Evolutionary conservation across 768 basidiomycete genomes (phyloP).

Genomic region (Crepidotus variabilis): DNA sequence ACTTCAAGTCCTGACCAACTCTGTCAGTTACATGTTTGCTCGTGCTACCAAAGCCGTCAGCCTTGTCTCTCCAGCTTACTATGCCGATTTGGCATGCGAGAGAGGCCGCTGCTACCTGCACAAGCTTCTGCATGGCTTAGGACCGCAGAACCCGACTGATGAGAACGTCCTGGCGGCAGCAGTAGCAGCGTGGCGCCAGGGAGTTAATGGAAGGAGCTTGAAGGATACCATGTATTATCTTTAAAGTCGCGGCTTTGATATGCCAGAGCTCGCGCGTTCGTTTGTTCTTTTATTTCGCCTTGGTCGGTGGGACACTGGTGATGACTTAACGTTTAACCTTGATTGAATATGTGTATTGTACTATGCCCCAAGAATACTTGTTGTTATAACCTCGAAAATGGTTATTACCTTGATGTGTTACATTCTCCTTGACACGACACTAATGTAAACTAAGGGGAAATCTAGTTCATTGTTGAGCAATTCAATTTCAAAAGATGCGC

Average conservation of each 20-base stretch:
- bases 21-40: slow-evolving; percentile 75
- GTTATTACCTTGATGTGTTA: no score
- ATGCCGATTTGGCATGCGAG: slow-evolving; percentile 68
- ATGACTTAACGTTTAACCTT: no score
- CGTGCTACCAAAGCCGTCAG: slow-evolving; percentile 87
- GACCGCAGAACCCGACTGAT: slow-evolving; percentile 36
- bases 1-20: slow-evolving; percentile 68
- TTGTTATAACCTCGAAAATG: no score
- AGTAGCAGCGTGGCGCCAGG: slow-evolving; percentile 46
- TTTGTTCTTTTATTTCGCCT: no score
- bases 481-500: no score
- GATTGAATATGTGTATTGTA: no score
- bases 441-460: no score
- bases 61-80: slow-evolving; percentile 77
- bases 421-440: no score
- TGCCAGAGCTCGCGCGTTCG: no score
- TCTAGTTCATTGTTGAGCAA: no score
- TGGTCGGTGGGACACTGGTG: no score
- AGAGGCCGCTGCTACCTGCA: slow-evolving; percentile 73
- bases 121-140: slow-evolving; percentile 57
- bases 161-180: slow-evolving; percentile 56
- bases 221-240: slow-evolving; percentile 79
- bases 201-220: slow-evolving; percentile 44
- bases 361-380: no score
- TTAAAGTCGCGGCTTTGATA: slow-evolving; percentile 19